Conservation (phyloP, 495 filamentous ascomycete species). For the Lasiosphaeria hispida region DNA sequence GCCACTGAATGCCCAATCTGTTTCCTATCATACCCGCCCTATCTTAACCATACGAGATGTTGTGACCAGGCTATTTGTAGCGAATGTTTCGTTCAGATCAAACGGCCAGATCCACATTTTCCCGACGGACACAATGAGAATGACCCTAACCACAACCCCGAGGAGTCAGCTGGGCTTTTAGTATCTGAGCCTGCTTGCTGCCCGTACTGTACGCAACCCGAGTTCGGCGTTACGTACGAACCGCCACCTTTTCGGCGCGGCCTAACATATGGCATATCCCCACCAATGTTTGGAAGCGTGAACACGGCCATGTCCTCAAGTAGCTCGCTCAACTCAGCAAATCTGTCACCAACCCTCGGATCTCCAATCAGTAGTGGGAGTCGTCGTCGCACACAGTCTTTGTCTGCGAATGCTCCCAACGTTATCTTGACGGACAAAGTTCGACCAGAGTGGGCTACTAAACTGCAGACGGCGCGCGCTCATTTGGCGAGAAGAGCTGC, state of each 20-base stretch:
- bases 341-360: slow-evolving; percentile 39
- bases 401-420: slow-evolving; percentile 73
- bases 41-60: slow-evolving; percentile 92
- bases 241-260: slow-evolving; percentile 86
- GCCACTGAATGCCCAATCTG: slow-evolving; percentile 92
- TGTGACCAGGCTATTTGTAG: slow-evolving; percentile 98
- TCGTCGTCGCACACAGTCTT: slow-evolving; percentile 69
- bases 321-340: slow-evolving; percentile 50
- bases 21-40: slow-evolving; percentile 92
- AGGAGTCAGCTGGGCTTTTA: slow-evolving; percentile 61
- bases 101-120: slow-evolving; percentile 90
- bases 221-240: slow-evolving; percentile 92
- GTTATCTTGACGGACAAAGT: slow-evolving; percentile 91
- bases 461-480: slow-evolving; percentile 77
- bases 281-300: slow-evolving; percentile 35
- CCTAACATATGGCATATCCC: slow-evolving; percentile 61
- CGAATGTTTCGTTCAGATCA: slow-evolving; percentile 99
- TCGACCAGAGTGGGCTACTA: slow-evolving; percentile 91
- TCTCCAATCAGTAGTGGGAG: slow-evolving; percentile 22
- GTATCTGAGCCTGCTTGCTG: slow-evolving; percentile 91
- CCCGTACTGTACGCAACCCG: slow-evolving; percentile 91
- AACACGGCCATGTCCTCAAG: slow-evolving; percentile 69
- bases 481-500: slow-evolving; percentile 85
- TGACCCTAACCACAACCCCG: slow-evolving; percentile 41
- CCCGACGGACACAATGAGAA: slow-evolving; percentile 74